These are phyloP conservation scores for Yueomyces sp. DNA, from an alignment of 805 yeast genomes.

Conservation along the genomic window DNA sequence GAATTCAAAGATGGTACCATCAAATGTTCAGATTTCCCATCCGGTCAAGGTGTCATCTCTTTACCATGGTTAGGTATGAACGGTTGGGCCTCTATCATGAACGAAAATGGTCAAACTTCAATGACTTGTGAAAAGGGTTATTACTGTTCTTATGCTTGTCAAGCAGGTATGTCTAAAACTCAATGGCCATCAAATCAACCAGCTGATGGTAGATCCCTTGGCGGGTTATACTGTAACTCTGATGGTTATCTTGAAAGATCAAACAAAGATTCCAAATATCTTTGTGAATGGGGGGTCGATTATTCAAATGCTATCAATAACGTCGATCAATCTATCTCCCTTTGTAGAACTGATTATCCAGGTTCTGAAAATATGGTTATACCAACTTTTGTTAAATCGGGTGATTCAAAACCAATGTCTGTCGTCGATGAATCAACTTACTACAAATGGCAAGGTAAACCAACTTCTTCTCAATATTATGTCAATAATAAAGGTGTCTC, in stretches of 20 bases:
- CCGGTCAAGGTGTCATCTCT: constrained; percentile 60
- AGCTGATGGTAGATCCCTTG: constrained; percentile 75
- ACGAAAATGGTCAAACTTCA: constrained; percentile 39
- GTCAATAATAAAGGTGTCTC: constrained; percentile 94
- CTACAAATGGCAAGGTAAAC: constrained; percentile 69
- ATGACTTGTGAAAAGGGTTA: constrained; percentile 70
- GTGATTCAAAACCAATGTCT: constrained; percentile 50
- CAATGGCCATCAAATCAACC: constrained; percentile 95
- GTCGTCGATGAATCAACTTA: constrained; percentile 69
- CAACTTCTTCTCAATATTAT: constrained; percentile 91
- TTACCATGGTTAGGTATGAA: constrained; percentile 41
- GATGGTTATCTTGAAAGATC: constrained; percentile 75
- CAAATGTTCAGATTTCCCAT: constrained; percentile 56
- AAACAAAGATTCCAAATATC: constrained; percentile 47
- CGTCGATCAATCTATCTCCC: constrained; percentile 54
- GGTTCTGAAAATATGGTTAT: constrained; percentile 98
- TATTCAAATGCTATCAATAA: constrained; percentile 58
- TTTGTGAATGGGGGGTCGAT: constrained; percentile 80
- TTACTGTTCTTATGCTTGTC: constrained; percentile 96
- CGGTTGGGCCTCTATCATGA: constrained; percentile 33
- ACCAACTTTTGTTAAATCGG: constrained; percentile 73
- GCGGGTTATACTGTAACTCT: constrained; percentile 73
- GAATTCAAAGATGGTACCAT: constrained; percentile 59
- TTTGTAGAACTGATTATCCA: constrained; percentile 98
- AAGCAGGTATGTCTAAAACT: constrained; percentile 97